phyloP scores from a whole-genome alignment of 116 monocot species.

The Papilionanthe hybrid region DNA sequence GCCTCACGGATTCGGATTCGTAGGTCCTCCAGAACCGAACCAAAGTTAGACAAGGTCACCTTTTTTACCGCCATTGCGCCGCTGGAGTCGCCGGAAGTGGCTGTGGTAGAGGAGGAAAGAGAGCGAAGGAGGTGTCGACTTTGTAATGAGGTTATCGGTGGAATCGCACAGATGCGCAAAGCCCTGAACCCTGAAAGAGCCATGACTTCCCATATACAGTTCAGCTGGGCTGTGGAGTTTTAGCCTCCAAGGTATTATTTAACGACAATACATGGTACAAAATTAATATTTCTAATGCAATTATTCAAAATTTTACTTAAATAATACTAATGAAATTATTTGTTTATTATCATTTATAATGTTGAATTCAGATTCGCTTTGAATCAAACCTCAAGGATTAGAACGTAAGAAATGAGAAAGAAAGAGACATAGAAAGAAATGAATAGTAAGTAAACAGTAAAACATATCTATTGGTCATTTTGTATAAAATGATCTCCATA shows the following conservation, averaged over 20 bases:
- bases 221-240: too few species aligned
- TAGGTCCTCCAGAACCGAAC: slow-evolving; percentile 46
- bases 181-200: slow-evolving; percentile 5
- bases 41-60: slow-evolving; percentile 73
- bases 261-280: not conserved
- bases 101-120: slow-evolving; percentile 3
- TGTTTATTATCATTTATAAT: too few species aligned
- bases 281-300: too few species aligned
- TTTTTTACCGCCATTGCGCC: slow-evolving; percentile 54
- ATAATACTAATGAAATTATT: too few species aligned
- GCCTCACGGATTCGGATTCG: slow-evolving; percentile 45
- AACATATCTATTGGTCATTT: too few species aligned
- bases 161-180: not conserved
- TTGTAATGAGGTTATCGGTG: slow-evolving; percentile 16
- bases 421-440: too few species aligned
- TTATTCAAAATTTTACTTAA: too few species aligned
- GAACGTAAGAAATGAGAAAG: too few species aligned
- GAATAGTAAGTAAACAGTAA: too few species aligned
- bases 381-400: too few species aligned
- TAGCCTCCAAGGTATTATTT: not conserved
- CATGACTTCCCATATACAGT: slow-evolving; percentile 17
- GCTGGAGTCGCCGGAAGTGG: slow-evolving; percentile 4
- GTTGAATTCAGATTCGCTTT: too few species aligned
- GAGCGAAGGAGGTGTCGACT: not conserved
- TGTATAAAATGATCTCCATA: too few species aligned